A percentile compares a stretch with the other conserved stretches of the same genome.
phyloP scores from a whole-genome alignment of 75 land plant species.

The Picea sitchensis region DNA sequence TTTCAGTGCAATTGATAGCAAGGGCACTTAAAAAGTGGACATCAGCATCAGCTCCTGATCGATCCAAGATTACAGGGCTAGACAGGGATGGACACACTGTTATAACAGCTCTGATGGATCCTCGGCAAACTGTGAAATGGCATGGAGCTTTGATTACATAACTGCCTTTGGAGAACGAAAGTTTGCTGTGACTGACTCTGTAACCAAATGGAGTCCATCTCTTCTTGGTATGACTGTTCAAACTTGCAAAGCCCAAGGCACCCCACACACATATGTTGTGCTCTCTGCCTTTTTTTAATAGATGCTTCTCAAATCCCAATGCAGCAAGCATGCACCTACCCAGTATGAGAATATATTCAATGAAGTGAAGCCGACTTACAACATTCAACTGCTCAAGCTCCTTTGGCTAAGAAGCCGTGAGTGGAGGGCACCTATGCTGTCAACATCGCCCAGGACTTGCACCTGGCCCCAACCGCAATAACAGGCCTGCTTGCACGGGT shows the following conservation, averaged over 20 bases:
- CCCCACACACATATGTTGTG: conserved; percentile 57
- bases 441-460: too few relatives aligned
- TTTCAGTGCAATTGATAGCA: too few relatives aligned
- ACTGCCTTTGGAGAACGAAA: conserved; percentile 56
- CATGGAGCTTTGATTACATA: conserved; percentile 84
- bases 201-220: conserved; percentile 75
- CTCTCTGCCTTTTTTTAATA: conserved; percentile 56
- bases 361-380: too few relatives aligned
- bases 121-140: conserved; percentile 96
- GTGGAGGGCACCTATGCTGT: too few relatives aligned
- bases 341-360: too few relatives aligned
- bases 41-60: conserved; percentile 50
- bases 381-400: too few relatives aligned
- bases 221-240: conserved; percentile 68
- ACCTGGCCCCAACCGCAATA: too few relatives aligned
- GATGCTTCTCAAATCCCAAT: too few relatives aligned
- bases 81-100: conserved; percentile 87
- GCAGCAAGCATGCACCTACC: too few relatives aligned
- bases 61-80: conserved; percentile 69
- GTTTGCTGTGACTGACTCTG: conserved; percentile 48
- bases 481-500: too few relatives aligned
- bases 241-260: conserved; percentile 61
- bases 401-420: too few relatives aligned
- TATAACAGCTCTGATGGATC: conserved; percentile 74
- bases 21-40: too few relatives aligned